phyloP scores from a whole-genome alignment of 2,329 filamentous ascomycete species.

The Diaporthe sp. region DNA sequence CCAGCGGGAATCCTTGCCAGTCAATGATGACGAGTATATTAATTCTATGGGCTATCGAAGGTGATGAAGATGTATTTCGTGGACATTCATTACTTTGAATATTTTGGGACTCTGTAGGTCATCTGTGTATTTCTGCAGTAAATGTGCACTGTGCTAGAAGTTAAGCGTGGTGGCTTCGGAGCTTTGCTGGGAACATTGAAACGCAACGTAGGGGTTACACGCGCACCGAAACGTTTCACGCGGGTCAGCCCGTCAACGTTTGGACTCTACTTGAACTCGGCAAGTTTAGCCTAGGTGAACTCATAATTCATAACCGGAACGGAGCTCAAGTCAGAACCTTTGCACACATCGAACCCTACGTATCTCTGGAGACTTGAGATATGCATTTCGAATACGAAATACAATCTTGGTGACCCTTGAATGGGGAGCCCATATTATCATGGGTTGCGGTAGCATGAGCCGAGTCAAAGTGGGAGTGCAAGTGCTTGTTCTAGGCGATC shows the following conservation, averaged over 20 bases:
- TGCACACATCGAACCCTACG: not conserved
- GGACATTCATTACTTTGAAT: not conserved
- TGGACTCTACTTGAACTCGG: not conserved
- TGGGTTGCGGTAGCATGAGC: not conserved
- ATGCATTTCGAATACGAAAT: not conserved
- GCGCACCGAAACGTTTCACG: constrained; percentile 6
- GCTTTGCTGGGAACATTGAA: not conserved
- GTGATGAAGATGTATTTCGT: not conserved
- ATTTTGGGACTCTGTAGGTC: not conserved
- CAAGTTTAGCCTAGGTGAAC: not conserved
- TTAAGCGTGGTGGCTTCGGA: not conserved
- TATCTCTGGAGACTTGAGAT: not conserved
- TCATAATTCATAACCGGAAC: not conserved
- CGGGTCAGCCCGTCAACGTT: not conserved
- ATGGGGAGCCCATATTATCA: not conserved
- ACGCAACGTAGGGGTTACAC: not conserved
- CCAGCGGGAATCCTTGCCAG: not conserved
- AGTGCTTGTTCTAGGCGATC: not conserved
- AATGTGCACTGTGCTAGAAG: not conserved
- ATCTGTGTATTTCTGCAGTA: not conserved
- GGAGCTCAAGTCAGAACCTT: not conserved
- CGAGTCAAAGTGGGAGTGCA: not conserved
- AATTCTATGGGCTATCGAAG: not conserved
- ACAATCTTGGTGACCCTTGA: not conserved
- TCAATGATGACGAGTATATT: not conserved